phyloP scores from a whole-genome alignment of 2,329 filamentous ascomycete genomes.

The Botryotinia globosa region DNA sequence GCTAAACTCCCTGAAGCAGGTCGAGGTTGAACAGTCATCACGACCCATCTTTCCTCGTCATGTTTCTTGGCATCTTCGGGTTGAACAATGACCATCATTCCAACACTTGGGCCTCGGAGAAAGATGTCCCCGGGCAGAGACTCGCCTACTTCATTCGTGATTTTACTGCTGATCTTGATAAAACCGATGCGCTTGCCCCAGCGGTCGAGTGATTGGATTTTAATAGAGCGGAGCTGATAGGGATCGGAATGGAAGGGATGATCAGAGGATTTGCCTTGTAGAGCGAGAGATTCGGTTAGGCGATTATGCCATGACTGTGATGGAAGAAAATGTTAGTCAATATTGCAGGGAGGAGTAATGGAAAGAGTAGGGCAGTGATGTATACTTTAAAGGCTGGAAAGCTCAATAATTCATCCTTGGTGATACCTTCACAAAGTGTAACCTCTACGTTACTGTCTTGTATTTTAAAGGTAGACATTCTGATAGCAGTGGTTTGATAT shows the following conservation, averaged over 20 bases:
- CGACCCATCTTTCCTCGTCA: conserved; percentile 51
- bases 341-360: background rate
- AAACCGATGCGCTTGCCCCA: conserved; percentile 55
- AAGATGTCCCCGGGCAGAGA: conserved; percentile 54
- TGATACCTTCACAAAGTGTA: conserved; percentile 46
- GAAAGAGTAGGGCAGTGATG: background rate
- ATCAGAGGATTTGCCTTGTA: conserved; percentile 42
- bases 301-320: conserved; percentile 18
- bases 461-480: conserved; percentile 44
- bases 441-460: conserved; percentile 42
- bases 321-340: background rate
- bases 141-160: conserved; percentile 50
- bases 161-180: conserved; percentile 51
- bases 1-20: conserved; percentile 53
- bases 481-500: background rate
- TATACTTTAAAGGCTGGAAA: conserved; percentile 51
- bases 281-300: conserved; percentile 9
- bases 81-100: conserved; percentile 48
- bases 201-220: conserved; percentile 52
- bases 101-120: conserved; percentile 59
- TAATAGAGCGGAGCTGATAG: conserved; percentile 51
- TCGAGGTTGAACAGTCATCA: conserved; percentile 60
- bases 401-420: conserved; percentile 43
- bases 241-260: conserved; percentile 50
- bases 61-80: conserved; percentile 47